Conservation (phyloP, 129 eudicot genomes). For the Silybum marianum region DNA sequence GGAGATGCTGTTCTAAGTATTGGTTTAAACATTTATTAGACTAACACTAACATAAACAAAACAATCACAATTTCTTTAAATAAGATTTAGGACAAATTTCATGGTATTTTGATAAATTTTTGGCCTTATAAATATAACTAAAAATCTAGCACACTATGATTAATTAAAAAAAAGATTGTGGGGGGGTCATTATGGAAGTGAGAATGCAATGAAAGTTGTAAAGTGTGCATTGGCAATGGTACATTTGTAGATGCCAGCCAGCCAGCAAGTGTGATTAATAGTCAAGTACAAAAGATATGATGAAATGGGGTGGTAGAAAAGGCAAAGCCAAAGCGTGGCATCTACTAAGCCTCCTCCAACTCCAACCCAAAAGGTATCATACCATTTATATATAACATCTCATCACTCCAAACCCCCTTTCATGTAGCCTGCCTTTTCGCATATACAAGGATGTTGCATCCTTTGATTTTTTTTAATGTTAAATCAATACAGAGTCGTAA, state of each 20-base stretch:
- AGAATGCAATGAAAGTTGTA: constrained; percentile 2
- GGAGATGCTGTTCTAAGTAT: not conserved
- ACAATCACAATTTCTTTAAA: not conserved
- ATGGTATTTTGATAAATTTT: not conserved
- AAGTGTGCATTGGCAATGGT: constrained; percentile 21
- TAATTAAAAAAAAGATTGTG: constrained; percentile 8
- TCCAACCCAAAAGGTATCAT: constrained; percentile 25
- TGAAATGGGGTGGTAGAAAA: constrained; percentile 25
- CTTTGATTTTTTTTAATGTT: not conserved
- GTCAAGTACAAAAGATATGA: constrained; percentile 36
- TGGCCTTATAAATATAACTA: not conserved
- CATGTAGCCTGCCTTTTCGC: not conserved
- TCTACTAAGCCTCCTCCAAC: constrained; percentile 26
- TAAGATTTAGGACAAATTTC: not conserved
- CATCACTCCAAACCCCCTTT: not conserved
- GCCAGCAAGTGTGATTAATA: constrained; percentile 31
- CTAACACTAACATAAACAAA: not conserved
- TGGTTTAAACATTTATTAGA: not conserved
- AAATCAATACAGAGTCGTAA: not conserved
- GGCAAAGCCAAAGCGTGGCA: constrained; percentile 16
- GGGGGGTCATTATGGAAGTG: constrained; percentile 5
- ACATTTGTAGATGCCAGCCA: constrained; percentile 22
- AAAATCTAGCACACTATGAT: constrained; percentile 20
- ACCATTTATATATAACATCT: not conserved
- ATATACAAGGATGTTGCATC: not conserved